These are phyloP conservation scores for Blastomyces silverae DNA, from an alignment of 2,329 filamentous ascomycete species.

Conservation along the genomic window DNA sequence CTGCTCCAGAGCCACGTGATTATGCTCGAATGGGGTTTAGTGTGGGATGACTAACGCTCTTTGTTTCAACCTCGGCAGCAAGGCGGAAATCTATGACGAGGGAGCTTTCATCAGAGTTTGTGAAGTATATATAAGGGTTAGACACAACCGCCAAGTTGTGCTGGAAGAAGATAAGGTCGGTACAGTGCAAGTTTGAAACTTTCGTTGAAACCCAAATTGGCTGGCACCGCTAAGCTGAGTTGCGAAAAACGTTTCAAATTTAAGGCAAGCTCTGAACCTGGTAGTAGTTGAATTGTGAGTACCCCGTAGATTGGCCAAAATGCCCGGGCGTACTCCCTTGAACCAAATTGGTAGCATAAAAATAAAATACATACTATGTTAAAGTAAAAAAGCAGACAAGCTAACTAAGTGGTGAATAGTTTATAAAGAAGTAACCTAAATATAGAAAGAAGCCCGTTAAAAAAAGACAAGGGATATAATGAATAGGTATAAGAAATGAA, in stretches of 20 bases:
- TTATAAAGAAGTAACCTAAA: background rate
- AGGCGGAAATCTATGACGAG: too few species aligned
- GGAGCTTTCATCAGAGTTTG: too few species aligned
- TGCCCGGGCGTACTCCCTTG: background rate
- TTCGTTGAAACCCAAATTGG: too few species aligned
- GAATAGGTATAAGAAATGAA: constrained; percentile 3
- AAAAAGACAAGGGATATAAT: background rate
- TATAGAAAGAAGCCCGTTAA: background rate
- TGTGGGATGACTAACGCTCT: constrained; percentile 5
- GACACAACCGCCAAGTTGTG: too few species aligned
- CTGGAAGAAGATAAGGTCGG: too few species aligned
- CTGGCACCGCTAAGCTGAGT: too few species aligned
- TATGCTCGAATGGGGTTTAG: constrained; percentile 19
- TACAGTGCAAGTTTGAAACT: too few species aligned
- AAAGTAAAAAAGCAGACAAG: background rate
- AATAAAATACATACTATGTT: constrained; percentile 7
- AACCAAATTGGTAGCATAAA: background rate
- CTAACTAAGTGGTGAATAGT: background rate
- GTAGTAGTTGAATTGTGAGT: background rate
- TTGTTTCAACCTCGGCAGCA: background rate
- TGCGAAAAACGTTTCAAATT: too few species aligned
- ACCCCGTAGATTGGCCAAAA: background rate
- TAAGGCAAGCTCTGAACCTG: too few species aligned
- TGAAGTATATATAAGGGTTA: too few species aligned
- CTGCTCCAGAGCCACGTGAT: constrained; percentile 27